Evolutionary conservation across 2,329 filamentous ascomycete species (phyloP).

Genomic region (Trichophaea hybrida): DNA sequence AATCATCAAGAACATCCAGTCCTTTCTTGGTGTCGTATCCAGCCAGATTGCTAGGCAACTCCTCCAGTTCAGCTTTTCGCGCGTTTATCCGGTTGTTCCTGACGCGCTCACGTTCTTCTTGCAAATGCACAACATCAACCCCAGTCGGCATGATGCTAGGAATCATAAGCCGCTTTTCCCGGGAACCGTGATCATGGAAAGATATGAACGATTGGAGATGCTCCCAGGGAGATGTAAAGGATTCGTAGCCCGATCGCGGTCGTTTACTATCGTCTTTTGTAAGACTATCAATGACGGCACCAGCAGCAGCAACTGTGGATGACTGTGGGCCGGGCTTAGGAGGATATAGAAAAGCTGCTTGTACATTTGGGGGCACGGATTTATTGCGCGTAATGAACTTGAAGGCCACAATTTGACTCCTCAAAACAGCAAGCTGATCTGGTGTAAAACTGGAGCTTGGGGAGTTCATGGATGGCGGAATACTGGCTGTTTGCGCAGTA

Average conservation of each 20-base stretch:
- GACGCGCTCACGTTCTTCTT: conserved; percentile 74
- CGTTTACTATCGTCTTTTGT: conserved; percentile 27
- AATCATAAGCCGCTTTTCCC: conserved; percentile 63
- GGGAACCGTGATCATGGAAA: conserved; percentile 63
- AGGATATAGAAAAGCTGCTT: conserved; percentile 64
- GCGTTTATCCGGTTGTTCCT: conserved; percentile 82
- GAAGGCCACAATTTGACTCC: conserved; percentile 82
- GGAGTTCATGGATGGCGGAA: neutral
- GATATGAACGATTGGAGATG: conserved; percentile 47
- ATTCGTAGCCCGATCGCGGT: conserved; percentile 44
- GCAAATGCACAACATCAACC: conserved; percentile 70
- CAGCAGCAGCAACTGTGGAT: conserved; percentile 33
- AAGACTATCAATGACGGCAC: conserved; percentile 28
- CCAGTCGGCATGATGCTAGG: conserved; percentile 81
- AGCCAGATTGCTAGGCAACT: conserved; percentile 68
- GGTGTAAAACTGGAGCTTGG: conserved; percentile 42
- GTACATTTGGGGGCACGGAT: conserved; percentile 61
- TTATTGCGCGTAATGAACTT: conserved; percentile 79
- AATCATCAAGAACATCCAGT: conserved; percentile 37
- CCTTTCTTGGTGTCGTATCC: conserved; percentile 55
- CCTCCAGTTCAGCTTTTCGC: conserved; percentile 69
- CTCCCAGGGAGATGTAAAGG: conserved; percentile 58
- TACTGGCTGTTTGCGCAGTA: neutral
- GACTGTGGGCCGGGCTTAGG: conserved; percentile 47
- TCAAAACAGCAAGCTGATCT: conserved; percentile 63